A percentile compares a stretch with the other conserved stretches of the same genome.
phyloP scores from a whole-genome alignment of 208 protist species.

The Phytomonas sp. region DNA sequence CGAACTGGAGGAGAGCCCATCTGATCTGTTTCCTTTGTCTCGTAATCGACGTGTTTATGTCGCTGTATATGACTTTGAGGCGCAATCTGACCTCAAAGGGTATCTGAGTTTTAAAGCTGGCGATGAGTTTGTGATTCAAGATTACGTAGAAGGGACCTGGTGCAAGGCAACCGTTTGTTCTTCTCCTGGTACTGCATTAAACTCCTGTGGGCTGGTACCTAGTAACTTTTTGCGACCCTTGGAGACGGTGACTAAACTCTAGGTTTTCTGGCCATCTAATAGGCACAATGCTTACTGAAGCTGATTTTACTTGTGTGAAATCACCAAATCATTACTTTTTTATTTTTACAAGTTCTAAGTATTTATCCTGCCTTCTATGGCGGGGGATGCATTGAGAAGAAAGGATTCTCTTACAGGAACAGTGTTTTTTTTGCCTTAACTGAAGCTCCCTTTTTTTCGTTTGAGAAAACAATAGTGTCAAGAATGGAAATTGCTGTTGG shows the following conservation, averaged over 20 bases:
- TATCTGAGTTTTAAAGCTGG: slow-evolving; percentile 65
- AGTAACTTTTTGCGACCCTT: slow-evolving; percentile 69
- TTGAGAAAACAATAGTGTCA: slow-evolving; percentile 7
- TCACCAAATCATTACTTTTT: background rate
- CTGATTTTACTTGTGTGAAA: background rate
- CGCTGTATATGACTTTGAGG: slow-evolving; percentile 64
- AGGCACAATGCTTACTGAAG: background rate
- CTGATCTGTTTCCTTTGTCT: background rate
- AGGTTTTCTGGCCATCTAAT: background rate
- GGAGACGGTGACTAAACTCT: slow-evolving; percentile 39
- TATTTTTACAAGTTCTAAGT: background rate
- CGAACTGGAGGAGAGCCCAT: background rate
- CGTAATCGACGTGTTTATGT: slow-evolving; percentile 35
- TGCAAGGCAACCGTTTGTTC: slow-evolving; percentile 39
- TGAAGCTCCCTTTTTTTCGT: slow-evolving; percentile 2
- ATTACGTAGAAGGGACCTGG: slow-evolving; percentile 62
- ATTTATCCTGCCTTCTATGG: background rate
- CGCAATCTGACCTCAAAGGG: slow-evolving; percentile 20
- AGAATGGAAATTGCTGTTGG: slow-evolving; percentile 2
- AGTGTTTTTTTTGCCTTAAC: background rate
- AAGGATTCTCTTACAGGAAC: background rate
- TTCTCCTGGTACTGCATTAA: slow-evolving; percentile 2
- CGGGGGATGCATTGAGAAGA: background rate
- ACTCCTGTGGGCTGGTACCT: slow-evolving; percentile 37
- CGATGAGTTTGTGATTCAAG: slow-evolving; percentile 73